A percentile compares a stretch with the other conserved stretches of the same genome.
Conservation (phyloP, 805 yeast genomes). For the Candida boleticola region DNA sequence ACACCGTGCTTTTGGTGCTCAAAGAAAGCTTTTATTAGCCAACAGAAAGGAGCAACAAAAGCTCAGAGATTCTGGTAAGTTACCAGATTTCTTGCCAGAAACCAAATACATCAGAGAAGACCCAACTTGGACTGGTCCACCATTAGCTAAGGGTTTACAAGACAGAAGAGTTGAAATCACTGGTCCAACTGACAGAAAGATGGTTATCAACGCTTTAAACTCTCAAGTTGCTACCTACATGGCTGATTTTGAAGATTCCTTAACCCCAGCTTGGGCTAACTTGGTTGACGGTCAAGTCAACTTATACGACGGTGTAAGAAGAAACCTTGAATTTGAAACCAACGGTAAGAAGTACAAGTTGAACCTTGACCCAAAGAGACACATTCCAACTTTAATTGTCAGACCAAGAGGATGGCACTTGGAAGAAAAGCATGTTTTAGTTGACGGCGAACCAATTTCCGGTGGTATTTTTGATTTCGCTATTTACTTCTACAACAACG, state of each 20-base stretch:
- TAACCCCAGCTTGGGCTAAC: slow-evolving; percentile 81
- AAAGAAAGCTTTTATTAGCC: slow-evolving; percentile 55
- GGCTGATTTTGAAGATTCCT: slow-evolving; percentile 85
- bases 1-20: slow-evolving; percentile 68
- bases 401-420: slow-evolving; percentile 91
- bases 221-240: slow-evolving; percentile 77
- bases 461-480: slow-evolving; percentile 82
- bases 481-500: slow-evolving; percentile 48
- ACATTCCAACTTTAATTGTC: slow-evolving; percentile 74
- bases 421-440: slow-evolving; percentile 66
- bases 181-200: slow-evolving; percentile 82
- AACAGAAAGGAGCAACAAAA: slow-evolving; percentile 63
- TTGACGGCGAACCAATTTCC: slow-evolving; percentile 74
- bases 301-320: slow-evolving; percentile 71
- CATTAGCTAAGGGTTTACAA: slow-evolving; percentile 68
- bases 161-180: slow-evolving; percentile 81
- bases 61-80: slow-evolving; percentile 58
- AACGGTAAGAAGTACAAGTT: slow-evolving; percentile 45
- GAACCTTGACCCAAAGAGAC: slow-evolving; percentile 48
- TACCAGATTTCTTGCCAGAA: slow-evolving; percentile 64
- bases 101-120: slow-evolving; percentile 70
- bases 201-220: slow-evolving; percentile 80
- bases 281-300: slow-evolving; percentile 80
- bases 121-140: slow-evolving; percentile 72
- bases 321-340: slow-evolving; percentile 46